Conservation (phyloP, 73 alveolate genomes). For the Urostyla sp. region DNA sequence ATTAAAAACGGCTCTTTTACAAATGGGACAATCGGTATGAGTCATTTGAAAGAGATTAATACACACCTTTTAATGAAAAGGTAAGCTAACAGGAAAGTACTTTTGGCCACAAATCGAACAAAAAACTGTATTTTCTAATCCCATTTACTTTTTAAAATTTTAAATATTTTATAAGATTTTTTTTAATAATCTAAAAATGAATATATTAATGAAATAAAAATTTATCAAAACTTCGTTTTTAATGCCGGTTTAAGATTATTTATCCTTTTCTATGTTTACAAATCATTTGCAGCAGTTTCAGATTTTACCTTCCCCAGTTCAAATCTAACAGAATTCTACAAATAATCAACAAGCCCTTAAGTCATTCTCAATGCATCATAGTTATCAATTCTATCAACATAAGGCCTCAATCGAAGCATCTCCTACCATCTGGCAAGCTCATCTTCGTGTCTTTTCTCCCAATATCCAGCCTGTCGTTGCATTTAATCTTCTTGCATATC, state of each 20-base stretch:
- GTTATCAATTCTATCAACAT: slow-evolving; percentile 50
- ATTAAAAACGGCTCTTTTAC: slow-evolving; percentile 63
- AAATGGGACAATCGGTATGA: slow-evolving; percentile 56
- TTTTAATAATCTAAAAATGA: neutral
- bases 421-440: slow-evolving; percentile 51
- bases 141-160: slow-evolving; percentile 31
- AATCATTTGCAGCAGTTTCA: slow-evolving; percentile 45
- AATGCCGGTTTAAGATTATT: slow-evolving; percentile 26
- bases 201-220: neutral
- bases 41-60: slow-evolving; percentile 42
- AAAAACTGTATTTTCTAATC: slow-evolving; percentile 58
- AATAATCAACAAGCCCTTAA: slow-evolving; percentile 36
- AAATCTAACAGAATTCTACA: slow-evolving; percentile 22
- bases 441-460: slow-evolving; percentile 49
- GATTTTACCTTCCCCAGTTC: slow-evolving; percentile 20
- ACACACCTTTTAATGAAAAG: slow-evolving; percentile 59
- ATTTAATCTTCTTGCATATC: slow-evolving; percentile 1
- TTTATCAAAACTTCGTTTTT: neutral
- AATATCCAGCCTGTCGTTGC: slow-evolving; percentile 27
- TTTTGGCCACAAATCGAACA: slow-evolving; percentile 62
- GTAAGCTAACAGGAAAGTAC: slow-evolving; percentile 64
- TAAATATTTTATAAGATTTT: neutral
- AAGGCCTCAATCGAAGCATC: slow-evolving; percentile 49
- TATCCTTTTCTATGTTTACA: slow-evolving; percentile 16
- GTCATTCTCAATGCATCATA: slow-evolving; percentile 53